Conservation (phyloP, 2,329 filamentous ascomycete genomes). For the Phoma sp. region DNA sequence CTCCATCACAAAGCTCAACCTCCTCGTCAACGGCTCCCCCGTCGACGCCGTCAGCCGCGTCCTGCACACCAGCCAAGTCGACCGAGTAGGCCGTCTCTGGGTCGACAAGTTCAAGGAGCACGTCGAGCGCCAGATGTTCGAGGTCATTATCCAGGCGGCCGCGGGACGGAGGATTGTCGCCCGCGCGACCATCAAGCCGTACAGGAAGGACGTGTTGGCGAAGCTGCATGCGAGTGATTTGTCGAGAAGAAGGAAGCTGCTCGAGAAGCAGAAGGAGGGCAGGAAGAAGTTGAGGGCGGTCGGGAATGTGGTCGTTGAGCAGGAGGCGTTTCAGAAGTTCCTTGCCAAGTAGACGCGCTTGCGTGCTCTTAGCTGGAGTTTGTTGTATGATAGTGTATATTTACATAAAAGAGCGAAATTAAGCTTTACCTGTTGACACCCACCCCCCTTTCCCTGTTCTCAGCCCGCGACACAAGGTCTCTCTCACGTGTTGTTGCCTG, state of each 20-base stretch:
- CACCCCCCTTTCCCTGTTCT: too few species aligned
- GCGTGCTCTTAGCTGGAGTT: too few species aligned
- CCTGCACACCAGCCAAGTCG: slow-evolving; percentile 80
- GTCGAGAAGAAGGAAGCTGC: slow-evolving; percentile 77
- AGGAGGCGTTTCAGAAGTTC: slow-evolving; percentile 94
- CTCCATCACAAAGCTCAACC: slow-evolving; percentile 84
- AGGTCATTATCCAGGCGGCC: slow-evolving; percentile 92
- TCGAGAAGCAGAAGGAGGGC: slow-evolving; percentile 97
- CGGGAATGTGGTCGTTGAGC: slow-evolving; percentile 92
- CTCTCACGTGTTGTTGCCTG: too few species aligned
- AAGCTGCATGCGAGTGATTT: slow-evolving; percentile 94
- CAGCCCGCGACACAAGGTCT: too few species aligned
- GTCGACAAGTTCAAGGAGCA: slow-evolving; percentile 97
- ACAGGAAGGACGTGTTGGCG: slow-evolving; percentile 90
- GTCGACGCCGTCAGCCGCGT: slow-evolving; percentile 95
- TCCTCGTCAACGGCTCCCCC: slow-evolving; percentile 90
- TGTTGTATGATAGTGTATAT: background rate
- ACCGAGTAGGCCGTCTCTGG: slow-evolving; percentile 83
- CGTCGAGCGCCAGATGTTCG: slow-evolving; percentile 95
- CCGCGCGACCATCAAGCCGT: slow-evolving; percentile 93
- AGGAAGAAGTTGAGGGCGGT: slow-evolving; percentile 83
- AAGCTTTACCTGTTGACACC: too few species aligned
- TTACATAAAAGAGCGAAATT: background rate
- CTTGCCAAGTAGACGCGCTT: slow-evolving; percentile 66
- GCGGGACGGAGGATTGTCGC: slow-evolving; percentile 84